These are phyloP conservation scores for Cystobasidium slooffiae DNA, from an alignment of 1,284 basidiomycete species.

Conservation along the genomic window DNA sequence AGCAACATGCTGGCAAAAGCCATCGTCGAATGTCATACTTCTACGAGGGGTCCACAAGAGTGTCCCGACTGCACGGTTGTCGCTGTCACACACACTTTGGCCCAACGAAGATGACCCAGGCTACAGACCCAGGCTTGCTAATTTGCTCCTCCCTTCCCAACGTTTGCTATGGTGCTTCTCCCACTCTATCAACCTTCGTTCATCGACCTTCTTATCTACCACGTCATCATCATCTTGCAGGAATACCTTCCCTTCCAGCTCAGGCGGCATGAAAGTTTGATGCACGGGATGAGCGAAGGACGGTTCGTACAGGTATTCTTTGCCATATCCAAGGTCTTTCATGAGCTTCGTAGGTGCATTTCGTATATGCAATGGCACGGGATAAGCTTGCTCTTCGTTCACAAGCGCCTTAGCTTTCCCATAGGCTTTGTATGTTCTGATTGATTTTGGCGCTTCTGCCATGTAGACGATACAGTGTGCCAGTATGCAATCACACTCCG, in stretches of 20 bases:
- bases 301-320: conserved; percentile 79
- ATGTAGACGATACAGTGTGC: conserved; percentile 82
- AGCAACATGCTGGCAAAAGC: too few species aligned
- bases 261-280: conserved; percentile 61
- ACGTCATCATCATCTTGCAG: conserved; percentile 64
- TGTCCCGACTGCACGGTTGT: not conserved
- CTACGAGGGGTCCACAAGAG: too few species aligned
- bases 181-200: conserved; percentile 72
- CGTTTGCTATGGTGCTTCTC: conserved; percentile 69
- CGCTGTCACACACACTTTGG: not conserved
- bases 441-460: conserved; percentile 80
- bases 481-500: conserved; percentile 60
- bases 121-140: conserved; percentile 13
- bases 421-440: conserved; percentile 76
- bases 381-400: conserved; percentile 62
- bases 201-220: conserved; percentile 71
- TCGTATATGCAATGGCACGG: conserved; percentile 75
- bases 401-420: conserved; percentile 58
- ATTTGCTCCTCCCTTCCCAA: conserved; percentile 66
- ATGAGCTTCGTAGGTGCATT: conserved; percentile 85
- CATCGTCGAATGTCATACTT: too few species aligned
- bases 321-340: conserved; percentile 76
- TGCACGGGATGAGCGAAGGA: conserved; percentile 65
- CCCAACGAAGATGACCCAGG: not conserved
- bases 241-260: conserved; percentile 60